Percentiles rank a stretch among this genome's conserved stretches.
Conservation (phyloP, 495 filamentous ascomycete species). For the Xylaria curta region DNA sequence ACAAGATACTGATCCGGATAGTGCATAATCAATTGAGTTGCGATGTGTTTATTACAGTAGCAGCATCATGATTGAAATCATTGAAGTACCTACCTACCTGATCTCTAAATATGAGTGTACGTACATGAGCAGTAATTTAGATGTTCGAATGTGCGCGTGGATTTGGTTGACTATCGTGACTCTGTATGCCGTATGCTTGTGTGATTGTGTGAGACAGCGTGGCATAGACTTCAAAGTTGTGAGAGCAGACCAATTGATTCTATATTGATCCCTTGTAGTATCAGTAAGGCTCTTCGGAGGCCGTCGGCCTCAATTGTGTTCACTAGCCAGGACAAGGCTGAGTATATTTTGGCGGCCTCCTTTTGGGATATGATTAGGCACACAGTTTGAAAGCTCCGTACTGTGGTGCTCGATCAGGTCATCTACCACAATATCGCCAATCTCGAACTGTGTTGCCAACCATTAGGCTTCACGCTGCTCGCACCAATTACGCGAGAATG, state of each 20-base stretch:
- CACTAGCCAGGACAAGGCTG: constrained; percentile 16
- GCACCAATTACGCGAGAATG: neutral
- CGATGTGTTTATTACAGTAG: neutral
- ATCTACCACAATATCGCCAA: constrained; percentile 4
- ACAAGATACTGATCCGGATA: neutral
- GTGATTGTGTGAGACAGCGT: neutral
- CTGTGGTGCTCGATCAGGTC: neutral
- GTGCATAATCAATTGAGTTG: neutral
- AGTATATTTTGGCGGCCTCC: neutral
- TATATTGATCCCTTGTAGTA: neutral
- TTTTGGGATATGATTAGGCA: neutral
- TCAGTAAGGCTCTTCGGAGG: neutral
- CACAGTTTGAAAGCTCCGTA: neutral
- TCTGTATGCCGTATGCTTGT: neutral
- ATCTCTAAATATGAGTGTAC: neutral
- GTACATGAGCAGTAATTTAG: neutral
- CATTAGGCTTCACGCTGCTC: neutral
- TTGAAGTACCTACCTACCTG: neutral
- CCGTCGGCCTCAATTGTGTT: neutral
- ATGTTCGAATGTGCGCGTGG: neutral
- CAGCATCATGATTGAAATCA: neutral
- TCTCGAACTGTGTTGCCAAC: neutral
- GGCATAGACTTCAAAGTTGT: neutral
- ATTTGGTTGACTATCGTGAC: neutral
- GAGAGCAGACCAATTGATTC: neutral